Evolutionary conservation across 192 early-diverging fungal species (phyloP).

Genomic region (Mortierella hygrophila): DNA sequence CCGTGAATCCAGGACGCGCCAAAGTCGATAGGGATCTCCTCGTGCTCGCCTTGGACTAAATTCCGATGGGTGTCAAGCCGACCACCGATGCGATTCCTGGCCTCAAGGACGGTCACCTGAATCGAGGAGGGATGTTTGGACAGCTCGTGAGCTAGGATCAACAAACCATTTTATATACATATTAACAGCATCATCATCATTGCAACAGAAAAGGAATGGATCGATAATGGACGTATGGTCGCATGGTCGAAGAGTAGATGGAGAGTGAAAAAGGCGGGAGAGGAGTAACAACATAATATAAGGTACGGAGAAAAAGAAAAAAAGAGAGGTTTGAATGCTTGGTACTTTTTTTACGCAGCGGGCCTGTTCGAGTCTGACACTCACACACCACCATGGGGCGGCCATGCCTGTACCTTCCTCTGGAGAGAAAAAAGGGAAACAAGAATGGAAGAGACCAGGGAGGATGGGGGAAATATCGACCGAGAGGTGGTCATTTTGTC

Average conservation of each 20-base stretch:
- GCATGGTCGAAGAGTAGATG: background rate
- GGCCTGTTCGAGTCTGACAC: slow-evolving; percentile 11
- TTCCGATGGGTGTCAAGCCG: slow-evolving; percentile 50
- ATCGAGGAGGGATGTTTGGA: slow-evolving; percentile 53
- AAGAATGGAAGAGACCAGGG: slow-evolving; percentile 8
- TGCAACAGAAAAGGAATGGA: background rate
- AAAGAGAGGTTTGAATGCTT: slow-evolving; percentile 4
- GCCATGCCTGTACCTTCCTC: slow-evolving; percentile 11
- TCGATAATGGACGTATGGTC: background rate
- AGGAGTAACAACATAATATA: background rate
- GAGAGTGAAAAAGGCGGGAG: background rate
- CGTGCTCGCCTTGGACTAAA: slow-evolving; percentile 20
- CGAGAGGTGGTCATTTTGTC: background rate
- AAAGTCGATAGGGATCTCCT: slow-evolving; percentile 52
- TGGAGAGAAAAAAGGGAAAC: slow-evolving; percentile 10
- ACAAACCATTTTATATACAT: background rate
- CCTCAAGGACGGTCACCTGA: slow-evolving; percentile 52
- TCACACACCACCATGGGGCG: slow-evolving; percentile 9
- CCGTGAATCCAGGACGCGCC: slow-evolving; percentile 61
- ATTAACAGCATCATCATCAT: background rate
- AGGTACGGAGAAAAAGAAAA: background rate
- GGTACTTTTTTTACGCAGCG: slow-evolving; percentile 8
- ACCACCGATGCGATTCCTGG: slow-evolving; percentile 49
- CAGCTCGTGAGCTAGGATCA: slow-evolving; percentile 52
- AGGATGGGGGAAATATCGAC: slow-evolving; percentile 10